A percentile compares a stretch with the other conserved stretches of the same genome.
Conservation (phyloP, 805 yeast genomes). For the Candida andamanensis region DNA sequence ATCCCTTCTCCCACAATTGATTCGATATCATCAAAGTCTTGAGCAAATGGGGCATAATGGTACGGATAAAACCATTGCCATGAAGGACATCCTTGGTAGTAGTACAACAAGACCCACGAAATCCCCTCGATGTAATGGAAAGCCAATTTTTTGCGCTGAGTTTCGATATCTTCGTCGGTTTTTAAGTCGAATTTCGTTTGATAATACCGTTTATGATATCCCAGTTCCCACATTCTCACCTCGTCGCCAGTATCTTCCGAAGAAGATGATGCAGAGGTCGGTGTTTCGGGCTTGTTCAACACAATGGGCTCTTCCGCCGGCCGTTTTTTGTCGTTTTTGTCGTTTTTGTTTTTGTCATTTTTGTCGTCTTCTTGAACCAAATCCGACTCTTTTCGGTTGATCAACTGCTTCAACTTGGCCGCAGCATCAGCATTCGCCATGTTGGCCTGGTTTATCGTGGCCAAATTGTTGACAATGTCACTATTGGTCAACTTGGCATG, state of each 20-base stretch:
- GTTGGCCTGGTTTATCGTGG: slow-evolving; percentile 61
- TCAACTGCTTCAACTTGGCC: slow-evolving; percentile 43
- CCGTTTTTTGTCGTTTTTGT: slow-evolving; percentile 13
- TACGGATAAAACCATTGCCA: slow-evolving; percentile 98
- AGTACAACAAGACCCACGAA: slow-evolving; percentile 91
- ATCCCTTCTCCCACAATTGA: slow-evolving; percentile 45
- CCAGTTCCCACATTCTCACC: slow-evolving; percentile 79
- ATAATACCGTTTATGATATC: slow-evolving; percentile 81
- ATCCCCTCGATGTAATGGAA: slow-evolving; percentile 85
- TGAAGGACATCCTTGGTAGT: slow-evolving; percentile 96
- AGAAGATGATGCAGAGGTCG: too few relatives aligned
- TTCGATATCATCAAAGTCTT: slow-evolving; percentile 62
- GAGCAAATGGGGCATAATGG: slow-evolving; percentile 97
- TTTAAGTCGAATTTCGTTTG: slow-evolving; percentile 60
- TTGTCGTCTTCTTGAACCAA: neutral
- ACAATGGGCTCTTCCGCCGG: slow-evolving; percentile 36
- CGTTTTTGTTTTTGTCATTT: slow-evolving; percentile 18
- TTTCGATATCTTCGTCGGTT: slow-evolving; percentile 49
- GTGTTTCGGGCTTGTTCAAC: slow-evolving; percentile 5
- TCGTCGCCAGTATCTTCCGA: slow-evolving; percentile 32
- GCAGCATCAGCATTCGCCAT: slow-evolving; percentile 69
- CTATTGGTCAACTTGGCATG: slow-evolving; percentile 58
- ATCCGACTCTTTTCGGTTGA: slow-evolving; percentile 16
- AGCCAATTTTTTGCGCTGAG: slow-evolving; percentile 56
- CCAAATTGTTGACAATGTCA: slow-evolving; percentile 63